These are phyloP conservation scores for Cytospora paraplurivora DNA, from an alignment of 2,329 filamentous ascomycete genomes.

Conservation along the genomic window DNA sequence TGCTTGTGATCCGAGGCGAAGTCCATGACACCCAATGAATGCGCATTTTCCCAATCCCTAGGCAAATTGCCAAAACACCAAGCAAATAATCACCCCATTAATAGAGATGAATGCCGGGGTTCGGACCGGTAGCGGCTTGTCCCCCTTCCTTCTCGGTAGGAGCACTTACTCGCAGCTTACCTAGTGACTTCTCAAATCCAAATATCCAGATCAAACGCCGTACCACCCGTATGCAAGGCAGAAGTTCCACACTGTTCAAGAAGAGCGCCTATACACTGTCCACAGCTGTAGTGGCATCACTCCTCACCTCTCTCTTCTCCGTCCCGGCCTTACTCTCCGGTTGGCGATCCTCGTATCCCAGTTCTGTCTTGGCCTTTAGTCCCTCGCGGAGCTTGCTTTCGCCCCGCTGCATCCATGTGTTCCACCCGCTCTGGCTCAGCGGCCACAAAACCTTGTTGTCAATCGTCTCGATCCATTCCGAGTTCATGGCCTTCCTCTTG, in stretches of 20 bases:
- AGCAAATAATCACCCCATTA: background rate
- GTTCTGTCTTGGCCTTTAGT: constrained; percentile 41
- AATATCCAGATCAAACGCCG: background rate
- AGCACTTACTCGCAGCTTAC: constrained; percentile 2
- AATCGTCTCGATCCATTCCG: constrained; percentile 49
- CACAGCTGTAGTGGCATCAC: constrained; percentile 26
- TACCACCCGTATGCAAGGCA: background rate
- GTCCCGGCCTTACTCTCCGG: constrained; percentile 19
- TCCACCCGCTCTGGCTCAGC: constrained; percentile 48
- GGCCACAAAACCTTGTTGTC: constrained; percentile 46
- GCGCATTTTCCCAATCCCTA: background rate
- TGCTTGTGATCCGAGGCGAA: background rate
- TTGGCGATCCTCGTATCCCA: constrained; percentile 37
- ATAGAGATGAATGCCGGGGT: background rate
- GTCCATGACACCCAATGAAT: background rate
- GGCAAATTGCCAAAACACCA: background rate
- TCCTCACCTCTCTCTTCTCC: constrained; percentile 24
- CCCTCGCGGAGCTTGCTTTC: constrained; percentile 49
- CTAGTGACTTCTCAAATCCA: background rate
- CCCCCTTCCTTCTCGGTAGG: constrained; percentile 6
- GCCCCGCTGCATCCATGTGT: constrained; percentile 50
- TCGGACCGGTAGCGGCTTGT: background rate
- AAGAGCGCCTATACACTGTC: constrained; percentile 20
- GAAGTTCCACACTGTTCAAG: background rate
- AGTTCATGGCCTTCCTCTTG: constrained; percentile 51